Base-by-base conservation (phyloP, 2,329 filamentous ascomycete genomes). In the Aspergillus luchuensis region DNA sequence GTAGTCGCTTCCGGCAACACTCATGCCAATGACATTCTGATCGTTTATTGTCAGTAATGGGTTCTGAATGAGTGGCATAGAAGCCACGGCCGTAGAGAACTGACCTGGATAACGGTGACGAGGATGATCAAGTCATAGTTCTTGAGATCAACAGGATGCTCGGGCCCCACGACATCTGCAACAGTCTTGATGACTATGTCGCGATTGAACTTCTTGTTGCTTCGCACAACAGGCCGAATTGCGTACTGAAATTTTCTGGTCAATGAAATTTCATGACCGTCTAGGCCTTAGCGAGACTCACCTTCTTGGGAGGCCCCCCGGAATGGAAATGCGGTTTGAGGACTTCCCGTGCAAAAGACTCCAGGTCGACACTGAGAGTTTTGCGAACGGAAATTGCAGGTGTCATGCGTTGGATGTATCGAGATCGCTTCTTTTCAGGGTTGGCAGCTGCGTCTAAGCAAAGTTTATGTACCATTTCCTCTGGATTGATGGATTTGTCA, bases 21-120 rank as follows among this genome's bases (percentile, higher is more conserved):
- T 87, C 80, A 89, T 86, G 19, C 87, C 86, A 61, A 86, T 82
- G 8, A 88, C 73, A 66, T 87, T 87, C 86, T 88, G 65, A 45
- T 11, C 52, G 3, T 25, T 39, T n/a, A 38, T 17, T n/a, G 62
- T 71, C 53, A 72, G 66, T 56, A 3, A 56, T 13, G 6, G 72
- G 45, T 19, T 45, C 2, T 17, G 21, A 50, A 33, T 5, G 8
- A 55, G 23, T 5, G 4, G 8, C 21, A 30, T 30, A 30, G 51
- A 11, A 21, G 17, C n/a, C 6, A 13, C 43, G 17, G 13, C 17
- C 41, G 13, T 45, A 23, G 38, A 51, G 10, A 47, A 66, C 82
- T 67, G 73, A 87, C 85, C 77, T 87, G 81, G 70, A 87, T 84
- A 58, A 89, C 78, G 66, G 88, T 85, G 48, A 89, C 84, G 39